Percentiles rank a stretch among this genome's conserved stretches.
phyloP scores from a whole-genome alignment of 1,284 basidiomycete species.

The Irpex sp. region DNA sequence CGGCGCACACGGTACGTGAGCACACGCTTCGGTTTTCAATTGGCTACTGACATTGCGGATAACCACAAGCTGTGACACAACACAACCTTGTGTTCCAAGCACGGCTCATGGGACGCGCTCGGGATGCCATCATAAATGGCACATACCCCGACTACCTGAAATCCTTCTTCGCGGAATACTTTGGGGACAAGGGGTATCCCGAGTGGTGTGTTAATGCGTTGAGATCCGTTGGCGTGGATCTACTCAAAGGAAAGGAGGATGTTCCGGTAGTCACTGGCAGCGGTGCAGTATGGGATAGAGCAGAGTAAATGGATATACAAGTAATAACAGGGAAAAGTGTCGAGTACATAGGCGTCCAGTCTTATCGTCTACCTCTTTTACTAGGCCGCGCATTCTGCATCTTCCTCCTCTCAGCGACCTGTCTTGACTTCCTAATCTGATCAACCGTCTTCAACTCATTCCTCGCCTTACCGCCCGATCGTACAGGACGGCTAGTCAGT shows the following conservation, averaged over 20 bases:
- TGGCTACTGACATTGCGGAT: background rate
- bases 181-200: slow-evolving; percentile 64
- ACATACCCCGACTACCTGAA: slow-evolving; percentile 72
- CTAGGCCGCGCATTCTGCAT: slow-evolving; percentile 73
- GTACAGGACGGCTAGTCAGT: slow-evolving; percentile 44
- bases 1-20: slow-evolving; percentile 63
- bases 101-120: slow-evolving; percentile 71
- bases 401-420: slow-evolving; percentile 52
- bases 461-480: slow-evolving; percentile 57
- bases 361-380: slow-evolving; percentile 46
- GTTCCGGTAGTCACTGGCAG: slow-evolving; percentile 49
- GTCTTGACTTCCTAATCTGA: slow-evolving; percentile 76
- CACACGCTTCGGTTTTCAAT: slow-evolving; percentile 7
- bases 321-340: too few relatives aligned
- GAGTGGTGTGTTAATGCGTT: slow-evolving; percentile 81
- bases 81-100: slow-evolving; percentile 83
- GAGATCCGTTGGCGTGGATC: slow-evolving; percentile 68
- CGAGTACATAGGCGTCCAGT: too few relatives aligned
- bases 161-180: slow-evolving; percentile 70
- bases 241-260: slow-evolving; percentile 47
- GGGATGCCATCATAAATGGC: slow-evolving; percentile 71
- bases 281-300: slow-evolving; percentile 73
- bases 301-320: slow-evolving; percentile 1
- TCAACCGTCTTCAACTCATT: slow-evolving; percentile 80
- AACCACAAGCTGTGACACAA: slow-evolving; percentile 58